These are phyloP conservation scores for Chaetoscypha palmicola DNA, from an alignment of 2,329 filamentous ascomycete genomes.

Conservation along the genomic window DNA sequence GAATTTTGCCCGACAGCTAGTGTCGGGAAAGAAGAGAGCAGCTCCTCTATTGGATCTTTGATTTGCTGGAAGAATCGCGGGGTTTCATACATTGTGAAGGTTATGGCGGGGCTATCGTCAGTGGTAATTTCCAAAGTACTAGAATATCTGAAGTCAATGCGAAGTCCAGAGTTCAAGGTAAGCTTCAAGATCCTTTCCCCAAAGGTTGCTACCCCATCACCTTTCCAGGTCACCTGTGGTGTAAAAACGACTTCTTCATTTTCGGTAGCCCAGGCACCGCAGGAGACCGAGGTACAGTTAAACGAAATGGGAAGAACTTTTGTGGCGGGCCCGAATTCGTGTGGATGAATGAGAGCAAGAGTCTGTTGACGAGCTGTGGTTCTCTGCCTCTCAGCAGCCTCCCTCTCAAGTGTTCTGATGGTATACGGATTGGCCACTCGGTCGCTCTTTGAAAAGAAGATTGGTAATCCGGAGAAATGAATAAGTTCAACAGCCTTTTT, in stretches of 20 bases:
- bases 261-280: slow-evolving; percentile 39
- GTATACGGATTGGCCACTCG: slow-evolving; percentile 19
- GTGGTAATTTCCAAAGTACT: slow-evolving; percentile 34
- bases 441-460: slow-evolving; percentile 23
- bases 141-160: slow-evolving; percentile 42
- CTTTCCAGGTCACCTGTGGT: slow-evolving; percentile 35
- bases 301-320: slow-evolving; percentile 28
- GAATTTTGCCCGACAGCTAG: slow-evolving; percentile 2
- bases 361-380: background rate
- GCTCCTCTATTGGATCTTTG: slow-evolving; percentile 4
- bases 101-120: slow-evolving; percentile 36
- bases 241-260: slow-evolving; percentile 34
- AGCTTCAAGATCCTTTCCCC: slow-evolving; percentile 37
- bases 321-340: background rate
- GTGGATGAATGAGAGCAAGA: background rate
- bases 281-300: slow-evolving; percentile 31
- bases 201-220: slow-evolving; percentile 34
- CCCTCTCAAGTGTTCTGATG: slow-evolving; percentile 18
- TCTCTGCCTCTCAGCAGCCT: slow-evolving; percentile 19
- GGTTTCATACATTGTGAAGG: slow-evolving; percentile 44
- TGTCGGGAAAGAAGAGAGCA: slow-evolving; percentile 7
- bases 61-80: slow-evolving; percentile 41
- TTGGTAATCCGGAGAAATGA: slow-evolving; percentile 14
- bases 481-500: slow-evolving; percentile 5
- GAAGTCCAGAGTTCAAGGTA: slow-evolving; percentile 26